Evolutionary conservation across 768 basidiomycete species (phyloP).

Genomic region (Tricholoma terreum): DNA sequence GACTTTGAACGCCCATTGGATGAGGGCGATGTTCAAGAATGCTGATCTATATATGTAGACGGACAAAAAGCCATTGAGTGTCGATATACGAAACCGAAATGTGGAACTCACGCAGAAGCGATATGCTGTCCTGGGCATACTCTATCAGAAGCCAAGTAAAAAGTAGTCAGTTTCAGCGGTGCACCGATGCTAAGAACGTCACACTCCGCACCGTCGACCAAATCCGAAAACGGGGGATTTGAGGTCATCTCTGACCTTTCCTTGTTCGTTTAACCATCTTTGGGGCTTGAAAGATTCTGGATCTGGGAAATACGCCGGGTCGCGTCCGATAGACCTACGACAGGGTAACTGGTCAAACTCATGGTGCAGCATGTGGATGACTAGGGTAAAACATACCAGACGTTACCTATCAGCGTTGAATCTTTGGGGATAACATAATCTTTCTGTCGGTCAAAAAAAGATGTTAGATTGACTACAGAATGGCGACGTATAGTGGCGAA

Average conservation of each 20-base stretch:
- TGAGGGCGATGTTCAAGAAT: slow-evolving; percentile 61
- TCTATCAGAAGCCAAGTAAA: too few species aligned
- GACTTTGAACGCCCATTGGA: slow-evolving; percentile 65
- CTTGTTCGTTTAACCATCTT: slow-evolving; percentile 49
- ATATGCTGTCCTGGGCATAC: slow-evolving; percentile 68
- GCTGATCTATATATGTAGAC: slow-evolving; percentile 43
- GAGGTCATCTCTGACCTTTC: slow-evolving; percentile 48
- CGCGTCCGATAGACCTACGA: slow-evolving; percentile 49
- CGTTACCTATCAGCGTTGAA: slow-evolving; percentile 56
- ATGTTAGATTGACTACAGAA: neutral
- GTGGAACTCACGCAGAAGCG: slow-evolving; percentile 36
- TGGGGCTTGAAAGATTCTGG: slow-evolving; percentile 58
- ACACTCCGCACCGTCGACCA: slow-evolving; percentile 34
- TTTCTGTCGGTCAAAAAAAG: slow-evolving; percentile 8
- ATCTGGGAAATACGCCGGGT: slow-evolving; percentile 55
- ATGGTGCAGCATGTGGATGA: neutral
- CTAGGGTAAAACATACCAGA: slow-evolving; percentile 38
- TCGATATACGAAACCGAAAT: neutral
- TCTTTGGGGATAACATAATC: slow-evolving; percentile 54
- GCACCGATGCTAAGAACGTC: too few species aligned
- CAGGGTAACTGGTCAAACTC: neutral
- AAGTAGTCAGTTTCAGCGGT: too few species aligned
- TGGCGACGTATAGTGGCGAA: too few species aligned
- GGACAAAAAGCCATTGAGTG: neutral
- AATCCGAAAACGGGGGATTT: slow-evolving; percentile 56